These are phyloP conservation scores for Rhodotorula taiwanensis DNA, from an alignment of 768 basidiomycete species.

Conservation along the genomic window DNA sequence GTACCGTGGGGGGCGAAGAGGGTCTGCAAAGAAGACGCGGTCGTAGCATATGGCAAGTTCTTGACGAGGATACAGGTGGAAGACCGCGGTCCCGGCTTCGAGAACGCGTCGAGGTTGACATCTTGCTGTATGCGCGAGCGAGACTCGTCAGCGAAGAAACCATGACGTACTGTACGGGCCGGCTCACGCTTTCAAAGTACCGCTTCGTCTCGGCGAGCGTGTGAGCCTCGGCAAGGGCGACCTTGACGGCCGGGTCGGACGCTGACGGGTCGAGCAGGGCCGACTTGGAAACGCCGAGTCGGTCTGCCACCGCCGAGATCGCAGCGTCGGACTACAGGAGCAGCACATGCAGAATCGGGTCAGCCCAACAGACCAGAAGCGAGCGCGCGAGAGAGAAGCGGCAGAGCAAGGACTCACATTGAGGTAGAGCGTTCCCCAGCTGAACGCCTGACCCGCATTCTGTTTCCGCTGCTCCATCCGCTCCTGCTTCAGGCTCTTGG, in stretches of 20 bases:
- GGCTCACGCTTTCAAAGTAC: constrained; percentile 59
- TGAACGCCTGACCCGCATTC: constrained; percentile 68
- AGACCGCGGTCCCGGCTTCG: constrained; percentile 50
- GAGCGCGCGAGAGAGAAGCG: too few relatives aligned
- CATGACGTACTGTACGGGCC: constrained; percentile 49
- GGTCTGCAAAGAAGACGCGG: constrained; percentile 63
- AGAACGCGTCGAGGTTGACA: constrained; percentile 44
- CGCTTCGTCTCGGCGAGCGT: constrained; percentile 90
- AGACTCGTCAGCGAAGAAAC: constrained; percentile 42
- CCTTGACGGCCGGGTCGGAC: constrained; percentile 65
- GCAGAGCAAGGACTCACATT: constrained; percentile 77
- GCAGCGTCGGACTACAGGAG: constrained; percentile 77
- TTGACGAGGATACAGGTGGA: constrained; percentile 84
- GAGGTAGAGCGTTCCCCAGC: constrained; percentile 93
- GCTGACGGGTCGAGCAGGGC: constrained; percentile 78
- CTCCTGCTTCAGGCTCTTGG: constrained; percentile 58
- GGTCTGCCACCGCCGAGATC: constrained; percentile 75
- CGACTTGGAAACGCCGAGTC: constrained; percentile 78
- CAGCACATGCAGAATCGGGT: too few relatives aligned
- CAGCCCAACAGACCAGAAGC: constrained; percentile 7
- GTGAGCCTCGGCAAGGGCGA: constrained; percentile 92
- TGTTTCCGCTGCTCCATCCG: constrained; percentile 58
- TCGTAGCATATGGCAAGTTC: constrained; percentile 90
- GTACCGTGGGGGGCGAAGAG: constrained; percentile 71
- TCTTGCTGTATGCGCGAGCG: constrained; percentile 39